Evolutionary conservation across 2,329 filamentous ascomycete species (phyloP).

Genomic region (Paecilomyces formosus): DNA sequence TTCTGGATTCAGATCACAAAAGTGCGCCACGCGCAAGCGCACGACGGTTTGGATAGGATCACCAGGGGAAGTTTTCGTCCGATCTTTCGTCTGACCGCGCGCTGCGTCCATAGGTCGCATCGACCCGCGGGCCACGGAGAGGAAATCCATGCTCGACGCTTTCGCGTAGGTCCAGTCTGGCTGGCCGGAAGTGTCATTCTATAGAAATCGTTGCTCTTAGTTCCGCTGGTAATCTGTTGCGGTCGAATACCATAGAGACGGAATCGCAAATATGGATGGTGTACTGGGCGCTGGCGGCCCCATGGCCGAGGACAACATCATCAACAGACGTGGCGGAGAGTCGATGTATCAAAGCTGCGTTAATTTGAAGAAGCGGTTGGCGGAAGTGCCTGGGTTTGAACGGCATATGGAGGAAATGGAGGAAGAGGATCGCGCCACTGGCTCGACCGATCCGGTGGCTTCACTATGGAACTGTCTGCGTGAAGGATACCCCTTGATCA

Average conservation of each 20-base stretch:
- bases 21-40: background rate
- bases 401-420: conserved; percentile 65
- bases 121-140: conserved; percentile 14
- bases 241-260: conserved; percentile 2
- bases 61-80: conserved; percentile 7
- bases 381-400: conserved; percentile 77
- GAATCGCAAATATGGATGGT: conserved; percentile 25
- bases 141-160: conserved; percentile 23
- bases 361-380: conserved; percentile 70
- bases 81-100: conserved; percentile 14
- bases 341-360: conserved; percentile 96
- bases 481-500: conserved; percentile 73
- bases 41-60: conserved; percentile 10
- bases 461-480: conserved; percentile 83
- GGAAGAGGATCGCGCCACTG: conserved; percentile 56
- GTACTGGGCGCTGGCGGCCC: conserved; percentile 26
- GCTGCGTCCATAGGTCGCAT: conserved; percentile 19
- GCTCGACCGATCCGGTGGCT: conserved; percentile 71
- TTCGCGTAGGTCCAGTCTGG: conserved; percentile 1
- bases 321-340: conserved; percentile 93
- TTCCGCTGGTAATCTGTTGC: background rate
- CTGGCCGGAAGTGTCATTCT: background rate
- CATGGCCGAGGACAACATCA: conserved; percentile 80
- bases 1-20: background rate
- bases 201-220: background rate